Evolutionary conservation across 768 basidiomycete species (phyloP), one percentile per base, ranked within the genome.

Genomic region (Hydnomerulius pinastri): DNA sequence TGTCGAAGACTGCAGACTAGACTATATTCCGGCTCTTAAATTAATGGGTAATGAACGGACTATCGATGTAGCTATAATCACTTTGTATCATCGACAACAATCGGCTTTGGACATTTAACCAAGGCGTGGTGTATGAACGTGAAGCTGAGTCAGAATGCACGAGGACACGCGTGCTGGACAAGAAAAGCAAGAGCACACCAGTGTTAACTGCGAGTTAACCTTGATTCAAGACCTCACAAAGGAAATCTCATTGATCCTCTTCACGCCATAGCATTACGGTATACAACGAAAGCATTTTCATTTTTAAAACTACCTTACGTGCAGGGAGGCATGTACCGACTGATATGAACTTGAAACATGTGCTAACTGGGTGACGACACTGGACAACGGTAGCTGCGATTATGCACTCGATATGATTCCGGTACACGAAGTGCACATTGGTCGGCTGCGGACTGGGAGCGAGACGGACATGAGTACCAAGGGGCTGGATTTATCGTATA

Each of bases 1-100:
- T 85, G 70, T 73, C 66, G 35, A 82, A 77, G 63, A 63, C 56
- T n/a, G 53, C 64, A 6, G 45, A 56, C 42, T 59, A 68, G 60
- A 59, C 10, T 35, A 61, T 61, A 58, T 54, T 64, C 56, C 44
- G 17, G 40, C n/a, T 54, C 35, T 61, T 66, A 58, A 64, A 64
- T 64, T 56, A 59, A 56, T 12, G 1, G 8, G 61, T 54, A 54
- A 65, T 65, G 51, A 66, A 64, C 61, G 64, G 64, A 50, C 54
- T 46, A 52, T 51, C 27, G 51, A 53, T 57, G 42, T 45, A 35
- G 36, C 44, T 18, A 48, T 49, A 44, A 21, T 21, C 32, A 24
- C 29, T 39, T 44, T 46, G 53, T 48, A 44, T 48, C 33, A 49
- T 20, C 41, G 37, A 11, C 32, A 24, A 23, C 28, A 46, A n/a